A percentile compares a stretch with the other conserved stretches of the same genome.
These are phyloP conservation scores for Pleoardoris graminearum DNA, from an alignment of 2,329 filamentous ascomycete genomes.

Conservation along the genomic window DNA sequence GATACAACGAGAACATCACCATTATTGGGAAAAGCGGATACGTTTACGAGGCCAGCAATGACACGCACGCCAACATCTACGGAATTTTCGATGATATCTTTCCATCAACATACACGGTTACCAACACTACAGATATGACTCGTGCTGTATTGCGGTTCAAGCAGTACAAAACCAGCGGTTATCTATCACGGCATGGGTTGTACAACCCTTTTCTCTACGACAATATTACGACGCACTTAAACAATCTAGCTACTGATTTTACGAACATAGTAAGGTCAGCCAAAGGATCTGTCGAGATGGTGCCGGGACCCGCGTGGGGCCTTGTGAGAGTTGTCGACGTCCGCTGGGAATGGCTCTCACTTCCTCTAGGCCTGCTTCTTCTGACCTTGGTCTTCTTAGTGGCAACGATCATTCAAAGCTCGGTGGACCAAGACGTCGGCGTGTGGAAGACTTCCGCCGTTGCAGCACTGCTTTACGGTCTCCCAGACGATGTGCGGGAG, in stretches of 20 bases:
- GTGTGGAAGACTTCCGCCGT: no score
- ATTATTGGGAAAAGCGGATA: background rate
- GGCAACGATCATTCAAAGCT: no score
- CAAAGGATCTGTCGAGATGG: no score
- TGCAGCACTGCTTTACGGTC: no score
- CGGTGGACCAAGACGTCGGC: no score
- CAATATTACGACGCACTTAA: constrained; percentile 3
- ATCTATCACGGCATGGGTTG: background rate
- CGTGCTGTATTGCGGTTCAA: background rate
- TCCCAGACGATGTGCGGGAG: no score
- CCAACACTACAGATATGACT: background rate
- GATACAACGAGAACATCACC: constrained; percentile 11
- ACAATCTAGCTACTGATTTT: background rate
- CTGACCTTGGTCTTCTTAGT: no score
- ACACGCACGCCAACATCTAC: background rate
- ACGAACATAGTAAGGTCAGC: constrained; percentile 10
- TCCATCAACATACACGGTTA: constrained; percentile 7
- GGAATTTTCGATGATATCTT: constrained; percentile 17
- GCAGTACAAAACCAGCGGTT: background rate
- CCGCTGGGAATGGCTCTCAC: no score
- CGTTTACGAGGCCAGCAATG: background rate
- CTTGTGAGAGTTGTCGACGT: no score
- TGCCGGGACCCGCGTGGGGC: no score
- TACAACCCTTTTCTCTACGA: constrained; percentile 8
- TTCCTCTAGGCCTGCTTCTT: no score